A percentile compares a stretch with the other conserved stretches of the same genome.
Evolutionary conservation across 495 filamentous ascomycete genomes (phyloP).

Genomic region (Penicillium arizonense): DNA sequence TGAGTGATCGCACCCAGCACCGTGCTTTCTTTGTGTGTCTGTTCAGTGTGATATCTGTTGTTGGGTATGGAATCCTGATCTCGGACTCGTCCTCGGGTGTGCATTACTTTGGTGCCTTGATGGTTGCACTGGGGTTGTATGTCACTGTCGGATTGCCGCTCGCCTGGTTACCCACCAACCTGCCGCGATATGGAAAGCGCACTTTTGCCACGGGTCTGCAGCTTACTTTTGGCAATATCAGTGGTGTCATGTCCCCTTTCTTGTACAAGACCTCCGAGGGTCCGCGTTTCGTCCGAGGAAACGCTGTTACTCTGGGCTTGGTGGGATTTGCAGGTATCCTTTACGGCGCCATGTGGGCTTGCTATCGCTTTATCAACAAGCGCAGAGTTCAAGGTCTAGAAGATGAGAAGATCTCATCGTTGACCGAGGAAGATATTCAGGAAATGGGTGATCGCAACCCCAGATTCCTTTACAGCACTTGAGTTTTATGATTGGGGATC

Average conservation of each 20-base stretch:
- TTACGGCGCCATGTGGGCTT: constrained; percentile 54
- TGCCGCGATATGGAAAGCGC: constrained; percentile 70
- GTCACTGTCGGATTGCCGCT: constrained; percentile 67
- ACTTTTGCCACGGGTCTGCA: constrained; percentile 69
- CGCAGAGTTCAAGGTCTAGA: constrained; percentile 51
- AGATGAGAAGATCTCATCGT: constrained; percentile 50
- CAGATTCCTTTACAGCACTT: constrained; percentile 57
- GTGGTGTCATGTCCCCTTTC: constrained; percentile 69
- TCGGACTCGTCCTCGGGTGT: constrained; percentile 57
- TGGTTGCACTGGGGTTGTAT: constrained; percentile 71
- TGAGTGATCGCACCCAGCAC: constrained; percentile 60
- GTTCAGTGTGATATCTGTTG: constrained; percentile 56
- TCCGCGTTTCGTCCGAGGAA: constrained; percentile 41
- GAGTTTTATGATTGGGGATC: constrained; percentile 4
- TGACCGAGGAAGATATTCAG: constrained; percentile 63
- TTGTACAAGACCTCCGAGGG: constrained; percentile 40
- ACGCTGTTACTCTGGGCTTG: constrained; percentile 47
- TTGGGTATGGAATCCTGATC: constrained; percentile 68
- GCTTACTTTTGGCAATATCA: constrained; percentile 62
- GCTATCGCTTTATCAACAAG: constrained; percentile 53
- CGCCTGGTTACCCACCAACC: constrained; percentile 59
- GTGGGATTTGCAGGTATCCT: constrained; percentile 39
- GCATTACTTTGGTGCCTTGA: constrained; percentile 70
- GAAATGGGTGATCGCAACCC: constrained; percentile 71
- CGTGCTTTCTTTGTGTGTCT: constrained; percentile 60